Percentiles rank a stretch among this genome's conserved stretches.
Evolutionary conservation across 805 yeast genomes (phyloP).

Genomic region (Nakazawaea peltata): DNA sequence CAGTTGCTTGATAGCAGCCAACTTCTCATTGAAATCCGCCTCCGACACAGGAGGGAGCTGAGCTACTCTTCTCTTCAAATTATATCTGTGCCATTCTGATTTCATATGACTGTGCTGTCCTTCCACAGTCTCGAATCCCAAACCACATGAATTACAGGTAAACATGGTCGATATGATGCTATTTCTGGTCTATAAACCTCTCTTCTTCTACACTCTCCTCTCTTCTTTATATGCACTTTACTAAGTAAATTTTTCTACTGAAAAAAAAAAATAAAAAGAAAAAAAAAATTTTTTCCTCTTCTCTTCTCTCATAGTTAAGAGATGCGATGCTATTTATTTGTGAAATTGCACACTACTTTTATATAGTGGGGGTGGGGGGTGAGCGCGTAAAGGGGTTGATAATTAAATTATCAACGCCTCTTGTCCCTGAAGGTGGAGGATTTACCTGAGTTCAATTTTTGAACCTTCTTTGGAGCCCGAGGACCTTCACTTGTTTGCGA

Average conservation of each 20-base stretch:
- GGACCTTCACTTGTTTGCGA: slow-evolving; percentile 38
- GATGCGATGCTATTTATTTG: not conserved
- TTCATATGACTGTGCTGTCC: slow-evolving; percentile 40
- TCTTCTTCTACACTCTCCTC: not conserved
- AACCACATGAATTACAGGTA: slow-evolving; percentile 38
- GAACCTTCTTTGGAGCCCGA: slow-evolving; percentile 36
- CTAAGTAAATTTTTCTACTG: not conserved
- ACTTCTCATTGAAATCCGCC: slow-evolving; percentile 16
- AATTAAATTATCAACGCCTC: not conserved
- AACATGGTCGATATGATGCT: slow-evolving; percentile 12
- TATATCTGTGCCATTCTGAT: slow-evolving; percentile 43
- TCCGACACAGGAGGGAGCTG: slow-evolving; percentile 36
- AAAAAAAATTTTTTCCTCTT: slow-evolving; percentile 4
- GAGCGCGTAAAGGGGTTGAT: not conserved
- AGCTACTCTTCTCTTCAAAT: slow-evolving; percentile 40
- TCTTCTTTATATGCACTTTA: not conserved
- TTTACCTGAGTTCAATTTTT: slow-evolving; percentile 25
- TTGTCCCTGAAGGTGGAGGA: slow-evolving; percentile 23
- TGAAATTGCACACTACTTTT: too few relatives aligned
- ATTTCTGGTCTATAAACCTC: not conserved
- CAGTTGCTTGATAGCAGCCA: slow-evolving; percentile 4
- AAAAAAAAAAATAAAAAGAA: not conserved
- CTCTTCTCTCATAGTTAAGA: too few relatives aligned
- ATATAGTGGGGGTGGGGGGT: too few relatives aligned
- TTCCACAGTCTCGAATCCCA: slow-evolving; percentile 31